These are phyloP conservation scores for Tetrahymena malaccensis DNA, from an alignment of 73 alveolate species.

Conservation along the genomic window DNA sequence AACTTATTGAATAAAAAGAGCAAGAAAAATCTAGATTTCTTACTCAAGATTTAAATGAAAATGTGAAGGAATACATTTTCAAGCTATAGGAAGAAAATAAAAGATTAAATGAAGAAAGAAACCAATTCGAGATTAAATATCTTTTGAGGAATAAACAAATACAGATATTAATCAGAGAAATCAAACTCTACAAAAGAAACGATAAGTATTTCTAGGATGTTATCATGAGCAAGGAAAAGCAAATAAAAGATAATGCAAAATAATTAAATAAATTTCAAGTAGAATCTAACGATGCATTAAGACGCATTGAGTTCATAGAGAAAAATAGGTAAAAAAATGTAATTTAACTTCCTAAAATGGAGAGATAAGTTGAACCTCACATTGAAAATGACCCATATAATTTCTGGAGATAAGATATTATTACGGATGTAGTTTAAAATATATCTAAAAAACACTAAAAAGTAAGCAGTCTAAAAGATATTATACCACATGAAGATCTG, in stretches of 20 bases:
- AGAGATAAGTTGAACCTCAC: not conserved
- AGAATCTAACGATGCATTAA: not conserved
- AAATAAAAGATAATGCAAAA: not conserved
- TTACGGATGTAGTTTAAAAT: not conserved
- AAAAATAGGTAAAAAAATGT: not conserved
- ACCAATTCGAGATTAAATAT: not conserved
- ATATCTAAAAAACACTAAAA: not conserved
- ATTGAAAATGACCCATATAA: not conserved
- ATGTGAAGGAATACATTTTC: not conserved
- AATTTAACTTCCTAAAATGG: not conserved
- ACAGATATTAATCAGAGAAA: not conserved
- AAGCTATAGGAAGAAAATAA: not conserved
- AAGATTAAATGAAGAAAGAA: not conserved
- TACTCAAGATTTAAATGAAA: not conserved
- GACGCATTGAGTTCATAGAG: not conserved
- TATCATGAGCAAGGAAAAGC: not conserved
- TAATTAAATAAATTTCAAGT: not conserved
- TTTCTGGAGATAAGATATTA: not conserved
- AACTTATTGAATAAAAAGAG: not conserved
- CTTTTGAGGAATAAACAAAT: not conserved
- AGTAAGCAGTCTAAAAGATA: not conserved
- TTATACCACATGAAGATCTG: not conserved
- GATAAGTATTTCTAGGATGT: not conserved
- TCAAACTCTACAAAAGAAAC: not conserved
- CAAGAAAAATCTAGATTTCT: not conserved